Percentiles rank a stretch among this genome's conserved stretches.
phyloP scores from a whole-genome alignment of 2,329 filamentous ascomycete genomes.

The Diplodia mutila region DNA sequence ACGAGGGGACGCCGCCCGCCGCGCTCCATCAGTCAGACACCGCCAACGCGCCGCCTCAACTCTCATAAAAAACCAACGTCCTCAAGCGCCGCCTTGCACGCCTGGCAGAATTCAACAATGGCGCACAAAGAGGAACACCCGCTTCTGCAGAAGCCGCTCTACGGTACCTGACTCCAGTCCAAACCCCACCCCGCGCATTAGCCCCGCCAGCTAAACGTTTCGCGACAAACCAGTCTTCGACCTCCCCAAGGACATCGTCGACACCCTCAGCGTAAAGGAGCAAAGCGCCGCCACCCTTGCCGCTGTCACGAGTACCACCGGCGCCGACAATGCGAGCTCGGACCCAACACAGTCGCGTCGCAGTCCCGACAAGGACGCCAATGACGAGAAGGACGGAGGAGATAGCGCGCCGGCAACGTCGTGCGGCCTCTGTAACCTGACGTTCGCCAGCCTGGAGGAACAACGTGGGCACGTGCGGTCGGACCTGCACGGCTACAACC shows the following conservation, averaged over 20 bases:
- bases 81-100: neutral
- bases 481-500: slow-evolving; percentile 90
- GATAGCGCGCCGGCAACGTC: slow-evolving; percentile 61
- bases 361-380: slow-evolving; percentile 17
- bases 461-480: slow-evolving; percentile 86
- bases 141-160: slow-evolving; percentile 45
- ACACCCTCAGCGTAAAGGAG: slow-evolving; percentile 64
- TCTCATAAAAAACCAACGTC: neutral
- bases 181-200: neutral
- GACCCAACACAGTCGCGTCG: neutral
- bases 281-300: slow-evolving; percentile 31
- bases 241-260: slow-evolving; percentile 73
- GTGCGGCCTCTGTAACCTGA: slow-evolving; percentile 77
- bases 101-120: slow-evolving; percentile 17
- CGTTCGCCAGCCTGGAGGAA: slow-evolving; percentile 74
- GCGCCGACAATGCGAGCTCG: neutral
- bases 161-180: slow-evolving; percentile 34
- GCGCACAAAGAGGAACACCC: slow-evolving; percentile 27
- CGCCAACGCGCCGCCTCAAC: neutral
- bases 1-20: slow-evolving; percentile 1
- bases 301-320: slow-evolving; percentile 9
- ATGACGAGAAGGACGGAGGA: slow-evolving; percentile 25
- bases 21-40: neutral
- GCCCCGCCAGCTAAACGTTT: slow-evolving; percentile 29
- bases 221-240: slow-evolving; percentile 68